Evolutionary conservation across 305 asterid species (phyloP), one percentile per base, ranked within the genome.

Genomic region (Caryopteris hybrid): DNA sequence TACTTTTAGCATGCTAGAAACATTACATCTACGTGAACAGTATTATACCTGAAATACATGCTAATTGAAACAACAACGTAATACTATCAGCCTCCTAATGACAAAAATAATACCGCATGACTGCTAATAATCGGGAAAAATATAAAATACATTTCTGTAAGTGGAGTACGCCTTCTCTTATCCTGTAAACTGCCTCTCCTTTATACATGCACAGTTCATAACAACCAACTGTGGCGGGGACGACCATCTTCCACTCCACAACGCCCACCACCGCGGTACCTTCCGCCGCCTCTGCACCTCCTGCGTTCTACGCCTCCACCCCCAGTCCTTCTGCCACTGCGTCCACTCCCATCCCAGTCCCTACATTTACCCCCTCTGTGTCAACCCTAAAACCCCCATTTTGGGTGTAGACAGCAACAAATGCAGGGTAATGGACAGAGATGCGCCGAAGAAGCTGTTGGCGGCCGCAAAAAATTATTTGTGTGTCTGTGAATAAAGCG

Each of bases 251-350:
- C 81, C 85, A 22, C 90, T 90, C 80, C 97, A 86, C 79, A 83
- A 84, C 61, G 71, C 87, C 77, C 95, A 90, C 71, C 85, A 80
- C 85, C 86, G 89, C 23, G 85, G 84, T 8, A 31, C 51, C 55
- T 83, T 79, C 83, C 94, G 88, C 20, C 88, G 89, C 47, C 83
- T 88, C 59, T 93, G 98, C 86, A 81, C 97, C 20, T 77, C 84
- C 81, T 93, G 98, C 76, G 97, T 92, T 36, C 90, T 92, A 64
- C 92, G 94, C 66, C 86, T 84, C 71, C 83, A 90, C 64, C 82
- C 95, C 2, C 91, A 90, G 36, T 77, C 84, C 16, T 90, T 88
- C 81, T 90, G 97, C 82, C 80, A 72, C 8, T 92, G 97, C 62
- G 91, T 83, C 29, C 52, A 50, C 7, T 23, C 87, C 53, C 67